phyloP scores from a whole-genome alignment of 2,329 filamentous ascomycete species.

The Ceratocystis huliohia region DNA sequence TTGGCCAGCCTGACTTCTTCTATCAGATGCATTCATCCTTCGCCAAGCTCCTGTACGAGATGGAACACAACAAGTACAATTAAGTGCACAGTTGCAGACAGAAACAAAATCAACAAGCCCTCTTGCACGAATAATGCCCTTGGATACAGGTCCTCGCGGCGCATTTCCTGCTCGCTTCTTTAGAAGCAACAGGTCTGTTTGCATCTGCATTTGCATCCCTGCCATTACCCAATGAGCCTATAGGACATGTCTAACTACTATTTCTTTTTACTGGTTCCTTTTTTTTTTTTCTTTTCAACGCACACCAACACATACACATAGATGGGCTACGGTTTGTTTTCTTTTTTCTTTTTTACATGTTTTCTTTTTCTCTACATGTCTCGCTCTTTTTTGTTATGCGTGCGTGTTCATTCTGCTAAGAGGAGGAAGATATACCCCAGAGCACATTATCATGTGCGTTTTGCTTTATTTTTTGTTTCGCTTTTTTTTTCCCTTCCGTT shows the following conservation, averaged over 20 bases:
- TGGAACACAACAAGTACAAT: constrained; percentile 28
- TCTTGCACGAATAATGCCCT: too few species aligned
- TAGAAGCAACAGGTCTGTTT: background rate
- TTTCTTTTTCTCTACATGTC: background rate
- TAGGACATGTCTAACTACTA: too few species aligned
- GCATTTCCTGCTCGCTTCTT: too few species aligned
- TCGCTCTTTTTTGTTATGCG: background rate
- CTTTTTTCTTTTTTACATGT: background rate
- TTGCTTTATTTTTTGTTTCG: constrained; percentile 12
- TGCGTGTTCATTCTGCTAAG: constrained; percentile 2
- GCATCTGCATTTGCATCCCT: background rate
- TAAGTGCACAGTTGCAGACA: background rate
- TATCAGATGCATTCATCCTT: constrained; percentile 53
- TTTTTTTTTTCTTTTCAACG: background rate
- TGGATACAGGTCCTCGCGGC: too few species aligned
- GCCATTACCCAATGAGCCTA: too few species aligned
- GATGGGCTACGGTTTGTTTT: background rate
- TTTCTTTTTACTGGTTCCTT: background rate
- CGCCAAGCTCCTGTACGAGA: constrained; percentile 48
- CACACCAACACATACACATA: background rate
- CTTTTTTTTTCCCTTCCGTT: constrained; percentile 10
- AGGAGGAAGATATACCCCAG: constrained; percentile 21
- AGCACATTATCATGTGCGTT: constrained; percentile 15
- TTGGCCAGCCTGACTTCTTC: constrained; percentile 55
- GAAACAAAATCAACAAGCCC: too few species aligned